phyloP scores from a whole-genome alignment of 768 basidiomycete species.

The Trametes punicea region DNA sequence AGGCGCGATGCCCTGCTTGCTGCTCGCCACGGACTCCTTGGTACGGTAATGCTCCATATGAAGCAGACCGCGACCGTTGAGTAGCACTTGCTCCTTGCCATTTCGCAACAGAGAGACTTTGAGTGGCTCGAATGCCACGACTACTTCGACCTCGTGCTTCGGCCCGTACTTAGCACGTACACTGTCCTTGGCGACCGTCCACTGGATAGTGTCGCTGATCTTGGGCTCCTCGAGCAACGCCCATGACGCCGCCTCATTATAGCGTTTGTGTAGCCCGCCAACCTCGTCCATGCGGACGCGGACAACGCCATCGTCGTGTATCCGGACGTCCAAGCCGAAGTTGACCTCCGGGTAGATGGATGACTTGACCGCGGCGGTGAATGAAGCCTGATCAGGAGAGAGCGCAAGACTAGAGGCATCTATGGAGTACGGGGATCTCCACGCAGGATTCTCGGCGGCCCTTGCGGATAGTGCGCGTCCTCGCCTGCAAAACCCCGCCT shows the following conservation, averaged over 20 bases:
- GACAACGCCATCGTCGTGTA: conserved; percentile 86
- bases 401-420: conserved; percentile 53
- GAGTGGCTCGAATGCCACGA: conserved; percentile 73
- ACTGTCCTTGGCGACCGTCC: conserved; percentile 64
- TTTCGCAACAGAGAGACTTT: conserved; percentile 66
- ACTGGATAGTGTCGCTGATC: conserved; percentile 55
- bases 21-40: conserved; percentile 45
- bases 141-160: conserved; percentile 59
- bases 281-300: conserved; percentile 93
- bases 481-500: conserved; percentile 92
- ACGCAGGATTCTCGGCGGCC: conserved; percentile 56
- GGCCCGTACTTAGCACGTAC: conserved; percentile 63
- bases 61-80: conserved; percentile 86
- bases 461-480: conserved; percentile 81
- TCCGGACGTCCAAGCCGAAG: conserved; percentile 77
- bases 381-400: conserved; percentile 51
- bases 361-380: conserved; percentile 76
- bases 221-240: conserved; percentile 73
- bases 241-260: conserved; percentile 92
- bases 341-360: conserved; percentile 79
- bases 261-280: conserved; percentile 72
- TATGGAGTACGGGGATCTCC: conserved; percentile 87
- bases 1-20: conserved; percentile 33
- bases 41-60: conserved; percentile 98
- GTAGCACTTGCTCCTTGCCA: conserved; percentile 79